A percentile compares a stretch with the other conserved stretches of the same genome.
phyloP scores from a whole-genome alignment of 2,329 filamentous ascomycete species.

The Diaporthe sp. region DNA sequence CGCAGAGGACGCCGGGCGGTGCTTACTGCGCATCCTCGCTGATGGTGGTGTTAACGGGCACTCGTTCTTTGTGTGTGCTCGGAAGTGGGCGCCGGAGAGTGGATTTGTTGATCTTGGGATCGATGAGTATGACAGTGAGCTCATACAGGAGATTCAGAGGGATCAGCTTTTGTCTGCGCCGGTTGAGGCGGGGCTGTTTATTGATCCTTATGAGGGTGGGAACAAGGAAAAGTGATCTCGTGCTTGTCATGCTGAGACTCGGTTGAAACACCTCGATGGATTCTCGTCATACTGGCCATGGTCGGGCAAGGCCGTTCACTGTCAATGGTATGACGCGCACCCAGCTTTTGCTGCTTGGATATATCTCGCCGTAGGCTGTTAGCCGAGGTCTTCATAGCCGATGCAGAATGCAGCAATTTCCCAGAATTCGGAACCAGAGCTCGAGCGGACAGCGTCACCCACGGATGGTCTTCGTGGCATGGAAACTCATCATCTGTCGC shows the following conservation, averaged over 20 bases:
- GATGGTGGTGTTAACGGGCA: slow-evolving; percentile 48
- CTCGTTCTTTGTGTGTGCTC: slow-evolving; percentile 45
- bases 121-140: slow-evolving; percentile 49
- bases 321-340: not conserved
- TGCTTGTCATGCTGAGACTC: not conserved
- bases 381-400: no score
- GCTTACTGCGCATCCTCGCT: slow-evolving; percentile 46
- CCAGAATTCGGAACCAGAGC: no score
- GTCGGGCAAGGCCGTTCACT: not conserved
- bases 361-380: no score
- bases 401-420: no score
- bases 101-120: slow-evolving; percentile 38
- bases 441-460: no score
- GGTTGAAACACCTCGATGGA: not conserved
- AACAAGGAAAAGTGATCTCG: not conserved
- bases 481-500: no score
- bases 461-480: no score
- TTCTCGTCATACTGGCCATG: not conserved
- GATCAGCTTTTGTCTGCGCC: slow-evolving; percentile 47
- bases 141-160: slow-evolving; percentile 47
- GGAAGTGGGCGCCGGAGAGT: not conserved
- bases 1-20: slow-evolving; percentile 45
- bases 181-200: slow-evolving; percentile 45
- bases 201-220: not conserved
- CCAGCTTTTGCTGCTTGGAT: no score